Evolutionary conservation across 2,329 filamentous ascomycete species (phyloP).

Genomic region (Fusarium brachygibbosum): DNA sequence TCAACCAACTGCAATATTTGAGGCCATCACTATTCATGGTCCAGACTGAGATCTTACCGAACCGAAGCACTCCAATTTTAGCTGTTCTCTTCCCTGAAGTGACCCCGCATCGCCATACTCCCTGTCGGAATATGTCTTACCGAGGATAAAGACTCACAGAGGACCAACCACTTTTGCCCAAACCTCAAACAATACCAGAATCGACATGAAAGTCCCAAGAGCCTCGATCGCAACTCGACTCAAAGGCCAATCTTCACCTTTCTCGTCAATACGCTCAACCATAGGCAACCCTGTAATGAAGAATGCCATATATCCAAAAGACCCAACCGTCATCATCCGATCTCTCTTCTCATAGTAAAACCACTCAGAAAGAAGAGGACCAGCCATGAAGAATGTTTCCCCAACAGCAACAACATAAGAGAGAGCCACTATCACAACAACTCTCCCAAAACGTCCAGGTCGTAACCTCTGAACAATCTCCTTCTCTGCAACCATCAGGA

Average conservation of each 20-base stretch:
- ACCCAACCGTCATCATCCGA: constrained; percentile 13
- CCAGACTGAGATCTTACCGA: background rate
- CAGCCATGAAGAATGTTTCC: constrained; percentile 20
- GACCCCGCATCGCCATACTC: background rate
- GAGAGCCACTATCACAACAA: background rate
- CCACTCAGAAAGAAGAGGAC: constrained; percentile 1
- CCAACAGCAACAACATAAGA: constrained; percentile 2
- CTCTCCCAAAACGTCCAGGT: background rate
- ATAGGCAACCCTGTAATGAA: background rate
- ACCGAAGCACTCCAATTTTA: background rate
- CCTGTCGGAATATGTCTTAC: background rate
- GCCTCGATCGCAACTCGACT: background rate
- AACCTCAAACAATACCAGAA: constrained; percentile 5
- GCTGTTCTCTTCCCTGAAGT: background rate
- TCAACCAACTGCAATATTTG: background rate
- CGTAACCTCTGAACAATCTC: background rate
- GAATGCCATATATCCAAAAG: constrained; percentile 11
- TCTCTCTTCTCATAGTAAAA: constrained; percentile 16
- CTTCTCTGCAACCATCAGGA: background rate
- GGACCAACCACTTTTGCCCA: constrained; percentile 19
- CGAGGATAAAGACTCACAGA: background rate
- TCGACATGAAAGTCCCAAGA: background rate
- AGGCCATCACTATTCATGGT: background rate
- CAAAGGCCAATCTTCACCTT: constrained; percentile 9
- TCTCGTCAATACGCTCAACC: background rate